Conservation (phyloP, 176 grass and related monocot species). For the Aechmea fasciata region DNA sequence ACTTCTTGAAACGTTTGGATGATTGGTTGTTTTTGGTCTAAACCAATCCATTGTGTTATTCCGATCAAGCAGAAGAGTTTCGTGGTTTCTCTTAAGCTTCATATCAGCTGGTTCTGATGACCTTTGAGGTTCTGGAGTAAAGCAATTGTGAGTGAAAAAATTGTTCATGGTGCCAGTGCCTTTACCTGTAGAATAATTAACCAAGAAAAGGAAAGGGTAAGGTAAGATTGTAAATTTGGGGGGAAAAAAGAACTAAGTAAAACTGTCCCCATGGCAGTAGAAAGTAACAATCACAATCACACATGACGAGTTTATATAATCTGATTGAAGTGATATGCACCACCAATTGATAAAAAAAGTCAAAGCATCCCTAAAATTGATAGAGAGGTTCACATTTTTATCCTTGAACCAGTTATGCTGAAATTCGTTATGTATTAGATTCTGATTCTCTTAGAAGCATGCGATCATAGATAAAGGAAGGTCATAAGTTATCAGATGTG, state of each 20-base stretch:
- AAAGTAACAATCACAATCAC: too few species aligned
- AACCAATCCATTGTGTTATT: slow-evolving; percentile 36
- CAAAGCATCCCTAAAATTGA: not conserved
- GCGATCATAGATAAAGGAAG: too few species aligned
- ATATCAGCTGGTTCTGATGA: slow-evolving; percentile 25
- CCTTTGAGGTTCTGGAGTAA: slow-evolving; percentile 3
- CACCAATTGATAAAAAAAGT: not conserved
- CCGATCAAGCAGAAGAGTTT: slow-evolving; percentile 30
- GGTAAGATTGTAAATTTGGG: not conserved
- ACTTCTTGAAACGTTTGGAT: slow-evolving; percentile 16
- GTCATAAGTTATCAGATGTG: too few species aligned
- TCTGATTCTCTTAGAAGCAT: too few species aligned
- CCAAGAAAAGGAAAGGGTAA: slow-evolving; percentile 12
- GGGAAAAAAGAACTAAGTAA: too few species aligned
- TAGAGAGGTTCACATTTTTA: too few species aligned
- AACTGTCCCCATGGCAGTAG: too few species aligned
- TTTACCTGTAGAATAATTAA: slow-evolving; percentile 40
- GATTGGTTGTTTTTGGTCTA: slow-evolving; percentile 19
- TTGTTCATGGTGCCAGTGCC: slow-evolving; percentile 14
- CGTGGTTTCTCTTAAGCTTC: slow-evolving; percentile 21
- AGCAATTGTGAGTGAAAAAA: slow-evolving; percentile 26
- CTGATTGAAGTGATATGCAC: too few species aligned
- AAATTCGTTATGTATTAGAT: too few species aligned
- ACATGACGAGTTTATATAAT: too few species aligned
- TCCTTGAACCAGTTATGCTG: too few species aligned